Conservation (phyloP, 352 stramenopile species). For the Phytophthora hibernalis region DNA sequence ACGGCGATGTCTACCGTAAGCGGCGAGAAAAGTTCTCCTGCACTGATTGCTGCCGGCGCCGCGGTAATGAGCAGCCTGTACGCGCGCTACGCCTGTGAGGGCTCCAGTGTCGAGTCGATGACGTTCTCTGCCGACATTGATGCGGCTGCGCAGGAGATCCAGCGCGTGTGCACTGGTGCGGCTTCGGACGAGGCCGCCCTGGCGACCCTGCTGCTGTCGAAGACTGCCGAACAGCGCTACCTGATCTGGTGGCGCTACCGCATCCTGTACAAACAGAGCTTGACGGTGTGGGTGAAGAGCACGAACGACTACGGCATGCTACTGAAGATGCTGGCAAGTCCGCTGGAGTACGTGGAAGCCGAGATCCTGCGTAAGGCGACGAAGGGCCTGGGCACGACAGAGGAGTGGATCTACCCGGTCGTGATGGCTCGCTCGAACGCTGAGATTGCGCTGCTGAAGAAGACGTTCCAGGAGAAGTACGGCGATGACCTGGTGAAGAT, state of each 20-base stretch:
- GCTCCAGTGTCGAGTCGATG: conserved; percentile 29
- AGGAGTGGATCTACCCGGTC: conserved; percentile 65
- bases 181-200: conserved; percentile 31
- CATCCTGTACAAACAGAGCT: conserved; percentile 66
- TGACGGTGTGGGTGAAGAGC: conserved; percentile 58
- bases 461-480: conserved; percentile 67
- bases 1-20: conserved; percentile 9
- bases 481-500: conserved; percentile 58
- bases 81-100: conserved; percentile 15
- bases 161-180: conserved; percentile 31
- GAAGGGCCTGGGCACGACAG: conserved; percentile 60
- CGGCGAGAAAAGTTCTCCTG: conserved; percentile 3
- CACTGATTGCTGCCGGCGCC: conserved; percentile 4
- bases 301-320: conserved; percentile 30
- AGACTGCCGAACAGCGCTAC: conserved; percentile 32
- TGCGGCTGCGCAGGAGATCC: conserved; percentile 51
- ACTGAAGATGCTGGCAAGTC: conserved; percentile 41
- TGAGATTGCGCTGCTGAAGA: conserved; percentile 79
- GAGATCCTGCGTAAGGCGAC: conserved; percentile 63
- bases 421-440: conserved; percentile 63
- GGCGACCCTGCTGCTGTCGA: conserved; percentile 22
- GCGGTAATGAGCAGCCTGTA: conserved; percentile 23
- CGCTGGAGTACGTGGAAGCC: conserved; percentile 63
- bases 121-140: conserved; percentile 51
- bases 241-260: conserved; percentile 34